phyloP scores from a whole-genome alignment of 148 eudicot species.

The Arctostaphylos glauca region DNA sequence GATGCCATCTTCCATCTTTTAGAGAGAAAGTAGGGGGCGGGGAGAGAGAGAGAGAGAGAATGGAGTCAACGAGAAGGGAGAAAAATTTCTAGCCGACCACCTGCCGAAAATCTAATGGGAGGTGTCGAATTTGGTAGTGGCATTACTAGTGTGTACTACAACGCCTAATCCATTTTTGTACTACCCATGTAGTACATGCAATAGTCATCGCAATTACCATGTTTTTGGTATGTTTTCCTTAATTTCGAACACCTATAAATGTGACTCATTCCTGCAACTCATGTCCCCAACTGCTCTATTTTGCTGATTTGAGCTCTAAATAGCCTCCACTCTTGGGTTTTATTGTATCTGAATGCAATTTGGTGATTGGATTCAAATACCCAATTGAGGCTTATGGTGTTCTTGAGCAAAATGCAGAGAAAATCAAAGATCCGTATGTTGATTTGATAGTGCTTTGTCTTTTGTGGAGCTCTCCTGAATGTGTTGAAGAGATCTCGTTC shows the following conservation, averaged over 20 bases:
- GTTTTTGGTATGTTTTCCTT: background rate
- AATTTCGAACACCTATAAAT: background rate
- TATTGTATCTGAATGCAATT: background rate
- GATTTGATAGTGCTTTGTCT: too few species aligned
- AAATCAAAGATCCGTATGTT: constrained; percentile 3
- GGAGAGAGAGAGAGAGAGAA: background rate
- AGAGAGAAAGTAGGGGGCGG: background rate
- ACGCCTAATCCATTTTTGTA: background rate
- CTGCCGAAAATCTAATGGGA: background rate
- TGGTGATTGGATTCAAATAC: background rate
- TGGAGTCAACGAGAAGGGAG: background rate
- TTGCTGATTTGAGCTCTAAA: background rate
- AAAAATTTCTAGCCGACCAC: constrained; percentile 8
- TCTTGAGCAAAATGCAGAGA: background rate
- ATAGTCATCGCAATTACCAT: background rate
- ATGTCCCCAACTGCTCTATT: background rate
- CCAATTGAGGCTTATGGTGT: background rate
- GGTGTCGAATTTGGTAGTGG: background rate
- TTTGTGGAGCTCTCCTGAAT: background rate
- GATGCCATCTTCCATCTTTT: background rate
- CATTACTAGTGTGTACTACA: background rate
- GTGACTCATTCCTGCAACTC: background rate
- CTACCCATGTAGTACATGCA: background rate
- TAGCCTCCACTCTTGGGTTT: background rate
- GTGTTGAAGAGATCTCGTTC: background rate